Base-by-base conservation (phyloP, 2,329 filamentous ascomycete species). In the Trichocomaceae sp. region DNA sequence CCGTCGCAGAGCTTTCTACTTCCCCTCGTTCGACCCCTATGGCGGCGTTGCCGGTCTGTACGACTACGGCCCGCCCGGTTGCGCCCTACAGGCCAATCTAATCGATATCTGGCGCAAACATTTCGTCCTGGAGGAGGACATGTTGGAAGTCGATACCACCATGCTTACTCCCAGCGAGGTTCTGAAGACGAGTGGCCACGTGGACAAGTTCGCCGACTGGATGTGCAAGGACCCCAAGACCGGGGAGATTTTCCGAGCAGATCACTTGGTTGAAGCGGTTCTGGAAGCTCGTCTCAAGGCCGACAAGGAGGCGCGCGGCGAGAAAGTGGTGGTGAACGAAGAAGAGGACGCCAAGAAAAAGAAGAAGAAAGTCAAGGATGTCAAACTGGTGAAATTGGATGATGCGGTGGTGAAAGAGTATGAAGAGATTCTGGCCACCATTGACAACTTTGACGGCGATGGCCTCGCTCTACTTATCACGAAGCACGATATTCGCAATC, bases 151-250 rank as follows among this genome's bases (percentile, higher is more conserved):
- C 61, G 91, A 96, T 76, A 95, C 90, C 77, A 93, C 88, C 39
- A 93, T 92, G 75, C 75, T 99, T 68, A 99, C 93, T 41, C 93
- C 93, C 33, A 84, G 93, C 66, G 88, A 93, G 47, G 89, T 99
- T 37, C 83, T 99, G 68, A 95, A 97, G 81, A 96, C 92, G 52
- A 88, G 84, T 71, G 93, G 93, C 60, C 93, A 99, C 76, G 93
- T 97, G 61, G 92, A 96, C 73, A 95, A 95, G 75, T 97, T 97
- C 68, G 88, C 90, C 73, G 92, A 97, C 73, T 97, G 88, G 89
- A 96, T 97, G 91, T 96, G 89, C 84, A 96, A 95, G 75, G 93
- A 99, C 73, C 90, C 92, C 60, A 95, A 95, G 81, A 96, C 87
- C 66, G 93, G 93, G 69, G 93, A 99, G 73, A 96, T 96, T 68